Evolutionary conservation across 1,284 basidiomycete genomes (phyloP).

Genomic region (Ustilago hordei): DNA sequence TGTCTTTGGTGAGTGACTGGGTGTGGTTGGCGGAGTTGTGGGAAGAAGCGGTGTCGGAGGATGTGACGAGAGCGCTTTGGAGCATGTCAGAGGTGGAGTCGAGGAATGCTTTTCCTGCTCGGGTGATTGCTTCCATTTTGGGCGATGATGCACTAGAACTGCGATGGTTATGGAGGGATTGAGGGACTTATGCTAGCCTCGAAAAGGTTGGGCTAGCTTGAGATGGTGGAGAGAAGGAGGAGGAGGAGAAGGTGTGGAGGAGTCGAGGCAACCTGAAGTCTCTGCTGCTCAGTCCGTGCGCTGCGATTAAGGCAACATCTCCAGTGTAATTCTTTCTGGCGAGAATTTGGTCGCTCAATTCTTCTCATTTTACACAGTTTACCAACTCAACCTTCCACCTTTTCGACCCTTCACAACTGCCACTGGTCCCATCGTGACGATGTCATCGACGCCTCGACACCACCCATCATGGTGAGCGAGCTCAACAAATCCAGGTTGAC

Average conservation of each 20-base stretch:
- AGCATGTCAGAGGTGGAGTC: conserved; percentile 46
- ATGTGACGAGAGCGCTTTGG: conserved; percentile 41
- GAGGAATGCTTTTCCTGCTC: conserved; percentile 32
- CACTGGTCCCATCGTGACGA: background rate
- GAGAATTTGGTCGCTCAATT: conserved; percentile 5
- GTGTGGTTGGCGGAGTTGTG: conserved; percentile 30
- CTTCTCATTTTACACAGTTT: background rate
- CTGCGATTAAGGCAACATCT: too few species aligned
- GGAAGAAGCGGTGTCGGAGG: conserved; percentile 17
- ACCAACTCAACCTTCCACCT: background rate
- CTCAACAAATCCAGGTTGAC: background rate
- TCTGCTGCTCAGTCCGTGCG: background rate
- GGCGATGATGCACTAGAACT: background rate
- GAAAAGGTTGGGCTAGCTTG: background rate
- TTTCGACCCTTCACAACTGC: background rate
- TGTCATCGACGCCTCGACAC: background rate
- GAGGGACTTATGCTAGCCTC: too few species aligned
- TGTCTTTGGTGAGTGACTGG: conserved; percentile 45
- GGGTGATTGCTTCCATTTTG: conserved; percentile 45
- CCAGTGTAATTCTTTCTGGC: background rate
- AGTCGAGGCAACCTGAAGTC: background rate
- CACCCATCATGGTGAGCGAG: conserved; percentile 13
- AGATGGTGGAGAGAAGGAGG: background rate
- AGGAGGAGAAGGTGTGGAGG: background rate
- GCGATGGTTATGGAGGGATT: background rate